Base-by-base conservation (phyloP, 805 yeast species). In the Candida cerambycidarum region DNA sequence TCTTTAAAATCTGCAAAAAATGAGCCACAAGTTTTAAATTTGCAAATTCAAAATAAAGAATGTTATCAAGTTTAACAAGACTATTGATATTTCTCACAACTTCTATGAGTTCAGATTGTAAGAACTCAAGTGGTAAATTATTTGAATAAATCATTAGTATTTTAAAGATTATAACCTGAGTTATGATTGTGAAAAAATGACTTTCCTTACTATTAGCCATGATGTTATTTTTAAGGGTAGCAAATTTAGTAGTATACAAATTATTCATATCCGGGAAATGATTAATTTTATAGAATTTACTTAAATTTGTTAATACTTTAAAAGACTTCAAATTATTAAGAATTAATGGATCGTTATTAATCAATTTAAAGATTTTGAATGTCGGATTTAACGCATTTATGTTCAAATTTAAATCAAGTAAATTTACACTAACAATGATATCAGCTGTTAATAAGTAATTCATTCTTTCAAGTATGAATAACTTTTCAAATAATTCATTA, bases 1-100 rank as follows among this genome's bases (percentile, higher is more conserved):
- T 46, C 43, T 59, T 63, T 17, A 65, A 42, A 8, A 64, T 42
- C 32, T 63, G 68, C 16, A 65, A 48, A 13, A 65, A 48, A 21
- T 61, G 65, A n/a, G 62, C 65, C 14, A 61, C 48, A 14, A 63
- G 39, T 39, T 64, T 67, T 48, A 57, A 61, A 41, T 64, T 65
- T 19, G 65, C 57, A 13, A 63, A 47, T 38, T 60, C 57, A 6
- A 55, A 42, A 42, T 59, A 56, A 13, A 54, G 45, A 11, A 36
- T 19, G 5, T 49, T 48, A 33, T 42, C 42, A 32, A 15, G 27
- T n/a, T 37, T 36, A 6, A 39, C 16, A 15, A 49, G 39, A 10
- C 41, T 31, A 37, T 50, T 58, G 28, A 56, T 47, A 8, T 36
- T 42, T 15, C 42, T 51, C 13, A 58, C 49, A 5, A 57, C 44